phyloP scores from a whole-genome alignment of 129 eudicot genomes.

The Silybum marianum region DNA sequence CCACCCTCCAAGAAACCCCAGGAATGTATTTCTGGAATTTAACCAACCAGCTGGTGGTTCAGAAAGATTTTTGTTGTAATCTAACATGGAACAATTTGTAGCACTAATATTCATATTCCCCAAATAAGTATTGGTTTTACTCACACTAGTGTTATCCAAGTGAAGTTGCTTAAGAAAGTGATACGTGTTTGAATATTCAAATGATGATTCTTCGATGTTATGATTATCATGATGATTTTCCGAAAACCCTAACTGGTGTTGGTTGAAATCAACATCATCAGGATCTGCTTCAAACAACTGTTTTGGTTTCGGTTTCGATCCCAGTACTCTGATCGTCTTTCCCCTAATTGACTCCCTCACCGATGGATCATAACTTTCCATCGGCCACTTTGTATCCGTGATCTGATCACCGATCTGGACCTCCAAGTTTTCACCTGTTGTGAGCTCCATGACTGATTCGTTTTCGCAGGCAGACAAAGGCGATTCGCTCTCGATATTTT shows the following conservation, averaged over 20 bases:
- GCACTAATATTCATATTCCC: conserved; percentile 4
- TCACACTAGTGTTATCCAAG: conserved; percentile 17
- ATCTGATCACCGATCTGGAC: neutral
- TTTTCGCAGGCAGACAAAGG: conserved; percentile 10
- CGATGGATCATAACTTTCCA: neutral
- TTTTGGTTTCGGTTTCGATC: conserved; percentile 2
- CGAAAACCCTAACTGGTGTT: conserved; percentile 30
- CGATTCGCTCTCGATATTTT: conserved; percentile 22
- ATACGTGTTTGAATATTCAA: conserved; percentile 33
- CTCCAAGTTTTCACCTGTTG: conserved; percentile 11
- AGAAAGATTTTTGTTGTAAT: conserved; percentile 22
- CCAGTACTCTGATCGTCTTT: conserved; percentile 20
- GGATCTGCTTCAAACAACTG: conserved; percentile 11
- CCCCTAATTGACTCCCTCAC: conserved; percentile 25
- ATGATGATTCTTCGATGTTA: conserved; percentile 29
- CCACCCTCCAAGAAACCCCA: conserved; percentile 40
- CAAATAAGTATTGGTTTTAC: conserved; percentile 22
- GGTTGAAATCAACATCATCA: conserved; percentile 5
- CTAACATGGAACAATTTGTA: conserved; percentile 14
- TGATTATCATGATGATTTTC: conserved; percentile 35
- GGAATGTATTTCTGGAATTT: conserved; percentile 35
- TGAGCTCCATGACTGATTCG: neutral
- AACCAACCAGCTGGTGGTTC: conserved; percentile 39
- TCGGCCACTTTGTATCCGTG: neutral
- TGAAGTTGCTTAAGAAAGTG: conserved; percentile 28